Evolutionary conservation across 176 grass and related monocot species (phyloP).

Genomic region (Paspalum vaginatum): DNA sequence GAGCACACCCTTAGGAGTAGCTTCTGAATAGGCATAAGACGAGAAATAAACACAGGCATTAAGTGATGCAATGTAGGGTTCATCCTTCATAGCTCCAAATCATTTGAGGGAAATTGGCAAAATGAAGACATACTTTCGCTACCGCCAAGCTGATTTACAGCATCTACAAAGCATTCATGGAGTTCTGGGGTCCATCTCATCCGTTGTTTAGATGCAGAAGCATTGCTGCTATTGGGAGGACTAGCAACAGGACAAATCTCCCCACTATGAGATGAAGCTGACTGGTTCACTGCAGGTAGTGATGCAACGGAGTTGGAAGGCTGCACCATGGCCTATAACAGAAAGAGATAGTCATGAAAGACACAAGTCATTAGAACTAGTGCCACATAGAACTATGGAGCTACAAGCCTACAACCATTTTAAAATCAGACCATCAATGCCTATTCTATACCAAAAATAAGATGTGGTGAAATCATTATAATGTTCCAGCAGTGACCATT

Average conservation of each 20-base stretch:
- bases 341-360: constrained; percentile 29
- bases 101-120: constrained; percentile 33
- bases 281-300: constrained; percentile 48
- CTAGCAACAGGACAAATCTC: constrained; percentile 66
- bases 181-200: constrained; percentile 96
- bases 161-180: constrained; percentile 87
- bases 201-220: constrained; percentile 58
- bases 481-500: constrained; percentile 3
- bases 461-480: constrained; percentile 11
- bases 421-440: neutral
- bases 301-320: constrained; percentile 38
- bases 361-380: constrained; percentile 19
- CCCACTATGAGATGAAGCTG: constrained; percentile 59
- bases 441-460: constrained; percentile 21
- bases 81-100: neutral
- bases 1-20: constrained; percentile 88
- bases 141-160: constrained; percentile 92
- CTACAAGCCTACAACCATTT: constrained; percentile 16
- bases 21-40: constrained; percentile 57
- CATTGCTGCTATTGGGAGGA: constrained; percentile 56
- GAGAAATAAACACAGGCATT: constrained; percentile 26
- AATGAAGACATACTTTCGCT: constrained; percentile 72
- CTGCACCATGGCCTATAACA: constrained; percentile 45
- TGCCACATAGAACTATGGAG: neutral
- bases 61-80: constrained; percentile 32